These are phyloP conservation scores for Odonthalia washingtoniensis DNA, from an alignment of 31 red algal species.

Conservation along the genomic window DNA sequence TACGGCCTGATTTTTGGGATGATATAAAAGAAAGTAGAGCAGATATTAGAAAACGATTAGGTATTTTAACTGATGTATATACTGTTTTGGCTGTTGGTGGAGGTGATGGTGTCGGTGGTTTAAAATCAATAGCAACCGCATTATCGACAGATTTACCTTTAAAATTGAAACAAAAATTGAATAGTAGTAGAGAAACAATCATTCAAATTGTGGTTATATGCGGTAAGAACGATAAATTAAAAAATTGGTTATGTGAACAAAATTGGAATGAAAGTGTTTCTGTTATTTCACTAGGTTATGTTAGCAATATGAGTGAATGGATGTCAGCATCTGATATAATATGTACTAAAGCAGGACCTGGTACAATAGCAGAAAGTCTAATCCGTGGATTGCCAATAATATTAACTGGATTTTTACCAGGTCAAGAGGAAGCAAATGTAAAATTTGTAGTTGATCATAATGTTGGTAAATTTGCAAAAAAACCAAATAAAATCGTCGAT, in stretches of 20 bases:
- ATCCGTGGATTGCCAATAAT: conserved; percentile 95
- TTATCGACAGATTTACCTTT: conserved; percentile 61
- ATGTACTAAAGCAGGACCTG: conserved; percentile 96
- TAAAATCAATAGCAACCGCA: conserved; percentile 64
- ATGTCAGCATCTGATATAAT: conserved; percentile 93
- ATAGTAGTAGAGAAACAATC: background rate
- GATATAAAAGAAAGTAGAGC: conserved; percentile 7
- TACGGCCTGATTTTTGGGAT: conserved; percentile 85
- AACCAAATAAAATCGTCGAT: conserved; percentile 73
- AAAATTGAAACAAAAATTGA: conserved; percentile 4
- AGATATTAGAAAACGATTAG: conserved; percentile 51
- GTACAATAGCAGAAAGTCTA: conserved; percentile 95
- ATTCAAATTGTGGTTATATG: conserved; percentile 96
- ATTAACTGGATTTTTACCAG: conserved; percentile 90
- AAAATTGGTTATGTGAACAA: conserved; percentile 25
- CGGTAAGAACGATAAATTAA: conserved; percentile 82
- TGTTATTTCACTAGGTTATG: conserved; percentile 77
- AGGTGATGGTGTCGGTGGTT: conserved; percentile 92
- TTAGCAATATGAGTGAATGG: conserved; percentile 96
- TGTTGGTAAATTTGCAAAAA: conserved; percentile 77
- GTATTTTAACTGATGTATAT: conserved; percentile 50
- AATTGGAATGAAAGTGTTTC: conserved; percentile 59
- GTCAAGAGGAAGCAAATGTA: conserved; percentile 96
- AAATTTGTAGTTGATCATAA: conserved; percentile 68
- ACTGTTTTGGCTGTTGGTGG: conserved; percentile 89